Percentiles rank a stretch among this genome's conserved stretches.
phyloP scores from a whole-genome alignment of 306 rosid species.

The Castanea mollissima region DNA sequence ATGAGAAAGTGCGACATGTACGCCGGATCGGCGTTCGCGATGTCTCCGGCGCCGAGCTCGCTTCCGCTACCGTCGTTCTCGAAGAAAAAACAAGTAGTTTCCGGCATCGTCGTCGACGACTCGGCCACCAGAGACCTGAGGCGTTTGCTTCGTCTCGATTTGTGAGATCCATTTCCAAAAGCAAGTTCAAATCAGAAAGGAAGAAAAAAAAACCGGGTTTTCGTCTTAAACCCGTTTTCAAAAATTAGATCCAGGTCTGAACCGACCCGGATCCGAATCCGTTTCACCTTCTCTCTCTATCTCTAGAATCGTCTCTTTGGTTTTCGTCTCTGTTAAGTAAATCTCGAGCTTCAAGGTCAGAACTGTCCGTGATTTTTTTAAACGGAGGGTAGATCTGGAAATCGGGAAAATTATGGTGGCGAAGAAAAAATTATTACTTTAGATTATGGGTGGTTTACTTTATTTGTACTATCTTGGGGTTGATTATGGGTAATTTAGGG shows the following conservation, averaged over 20 bases:
- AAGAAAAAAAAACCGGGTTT: not conserved
- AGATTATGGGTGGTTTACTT: slow-evolving; percentile 15
- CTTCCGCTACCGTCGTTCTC: slow-evolving; percentile 83
- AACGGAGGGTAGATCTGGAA: slow-evolving; percentile 60
- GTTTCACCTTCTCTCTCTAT: not conserved
- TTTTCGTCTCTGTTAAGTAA: slow-evolving; percentile 16
- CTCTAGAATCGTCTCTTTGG: slow-evolving; percentile 21
- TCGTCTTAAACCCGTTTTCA: slow-evolving; percentile 1
- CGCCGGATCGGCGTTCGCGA: slow-evolving; percentile 83
- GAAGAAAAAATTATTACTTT: not conserved
- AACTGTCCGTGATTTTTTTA: slow-evolving; percentile 71
- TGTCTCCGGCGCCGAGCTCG: slow-evolving; percentile 84
- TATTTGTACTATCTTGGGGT: slow-evolving; percentile 11
- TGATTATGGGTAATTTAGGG: slow-evolving; percentile 33
- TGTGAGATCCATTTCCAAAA: not conserved
- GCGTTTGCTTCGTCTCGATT: slow-evolving; percentile 77
- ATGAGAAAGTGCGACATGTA: slow-evolving; percentile 40
- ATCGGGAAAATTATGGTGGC: slow-evolving; percentile 23
- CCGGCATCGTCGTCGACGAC: slow-evolving; percentile 49
- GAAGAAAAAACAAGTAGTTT: slow-evolving; percentile 39
- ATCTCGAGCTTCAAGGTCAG: slow-evolving; percentile 29
- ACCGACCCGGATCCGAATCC: not conserved
- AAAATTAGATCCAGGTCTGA: not conserved
- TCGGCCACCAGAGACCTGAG: slow-evolving; percentile 85
- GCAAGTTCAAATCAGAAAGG: too few species aligned